Percentiles rank a stretch among this genome's conserved stretches.
Conservation (phyloP, 495 filamentous ascomycete genomes). For the Lasiosphaeris hirsuta region DNA sequence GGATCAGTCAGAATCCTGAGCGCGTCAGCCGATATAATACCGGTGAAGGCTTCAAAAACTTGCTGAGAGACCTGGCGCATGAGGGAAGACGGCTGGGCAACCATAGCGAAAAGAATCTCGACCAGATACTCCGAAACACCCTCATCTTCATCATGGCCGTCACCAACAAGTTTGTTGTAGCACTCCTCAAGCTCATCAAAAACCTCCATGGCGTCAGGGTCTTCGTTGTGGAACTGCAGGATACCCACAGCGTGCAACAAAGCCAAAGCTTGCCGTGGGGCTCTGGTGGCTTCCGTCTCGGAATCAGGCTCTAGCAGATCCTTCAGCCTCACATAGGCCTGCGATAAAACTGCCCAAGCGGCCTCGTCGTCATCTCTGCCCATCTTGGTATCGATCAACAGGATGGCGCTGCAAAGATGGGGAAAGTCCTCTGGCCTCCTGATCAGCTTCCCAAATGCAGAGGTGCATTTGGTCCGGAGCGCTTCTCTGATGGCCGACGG, state of each 20-base stretch:
- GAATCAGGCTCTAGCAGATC: constrained; percentile 62
- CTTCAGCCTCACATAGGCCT: constrained; percentile 62
- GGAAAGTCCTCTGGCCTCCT: constrained; percentile 55
- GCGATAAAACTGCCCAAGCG: constrained; percentile 50
- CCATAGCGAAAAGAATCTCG: constrained; percentile 82
- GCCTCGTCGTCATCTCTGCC: constrained; percentile 63
- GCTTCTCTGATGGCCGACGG: constrained; percentile 62
- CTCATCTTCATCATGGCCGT: constrained; percentile 31
- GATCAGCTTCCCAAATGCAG: constrained; percentile 64
- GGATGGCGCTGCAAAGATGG: constrained; percentile 47
- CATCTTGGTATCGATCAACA: constrained; percentile 47
- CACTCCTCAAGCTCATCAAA: constrained; percentile 38
- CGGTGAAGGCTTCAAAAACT: constrained; percentile 77
- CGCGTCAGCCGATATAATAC: constrained; percentile 64
- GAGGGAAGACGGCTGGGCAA: constrained; percentile 79
- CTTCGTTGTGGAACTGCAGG: constrained; percentile 83
- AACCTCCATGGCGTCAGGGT: constrained; percentile 65
- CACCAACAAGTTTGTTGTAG: constrained; percentile 54
- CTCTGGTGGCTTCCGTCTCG: constrained; percentile 35
- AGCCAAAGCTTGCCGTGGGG: constrained; percentile 58
- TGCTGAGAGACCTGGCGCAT: constrained; percentile 83
- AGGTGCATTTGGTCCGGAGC: constrained; percentile 62
- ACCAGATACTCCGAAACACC: constrained; percentile 73
- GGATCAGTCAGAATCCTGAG: constrained; percentile 72
- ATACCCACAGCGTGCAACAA: constrained; percentile 83